phyloP scores from a whole-genome alignment of 345 rosid genomes.

The Nephelium lappaceum region DNA sequence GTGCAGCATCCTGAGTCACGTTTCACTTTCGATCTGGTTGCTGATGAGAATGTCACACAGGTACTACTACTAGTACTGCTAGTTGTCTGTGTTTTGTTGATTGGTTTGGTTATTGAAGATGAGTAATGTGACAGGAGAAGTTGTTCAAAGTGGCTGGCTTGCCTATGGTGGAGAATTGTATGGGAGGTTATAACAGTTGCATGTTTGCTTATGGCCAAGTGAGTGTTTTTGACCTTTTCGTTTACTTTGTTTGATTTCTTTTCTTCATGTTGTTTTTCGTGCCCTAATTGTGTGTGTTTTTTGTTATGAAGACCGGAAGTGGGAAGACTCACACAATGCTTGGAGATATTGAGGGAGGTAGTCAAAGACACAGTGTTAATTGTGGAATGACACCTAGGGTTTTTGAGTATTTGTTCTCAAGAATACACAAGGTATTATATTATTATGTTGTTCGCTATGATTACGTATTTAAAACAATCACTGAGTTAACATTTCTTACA shows the following conservation, averaged over 20 bases:
- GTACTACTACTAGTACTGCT: constrained; percentile 29
- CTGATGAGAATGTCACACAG: constrained; percentile 90
- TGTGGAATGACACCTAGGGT: constrained; percentile 98
- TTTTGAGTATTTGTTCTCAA: constrained; percentile 82
- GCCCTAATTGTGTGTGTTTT: not conserved
- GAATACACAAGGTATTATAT: constrained; percentile 77
- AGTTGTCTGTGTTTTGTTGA: not conserved
- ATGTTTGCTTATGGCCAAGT: constrained; percentile 99
- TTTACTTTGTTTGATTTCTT: not conserved
- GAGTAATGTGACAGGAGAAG: constrained; percentile 58
- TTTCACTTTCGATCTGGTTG: constrained; percentile 90
- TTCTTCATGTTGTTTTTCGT: not conserved
- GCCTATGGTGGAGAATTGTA: constrained; percentile 96
- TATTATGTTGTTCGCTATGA: too few relatives aligned
- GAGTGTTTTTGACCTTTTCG: constrained; percentile 19
- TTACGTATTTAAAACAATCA: not conserved
- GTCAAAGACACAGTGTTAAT: constrained; percentile 89
- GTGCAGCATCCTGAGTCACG: constrained; percentile 79
- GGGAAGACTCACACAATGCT: constrained; percentile 99
- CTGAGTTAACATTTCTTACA: not conserved
- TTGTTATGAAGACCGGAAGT: constrained; percentile 82
- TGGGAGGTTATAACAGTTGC: constrained; percentile 97
- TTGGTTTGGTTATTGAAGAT: constrained; percentile 9
- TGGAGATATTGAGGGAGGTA: constrained; percentile 97
- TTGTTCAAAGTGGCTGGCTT: constrained; percentile 91